Evolutionary conservation across 768 basidiomycete species (phyloP).

Genomic region (Suillus bovinus): DNA sequence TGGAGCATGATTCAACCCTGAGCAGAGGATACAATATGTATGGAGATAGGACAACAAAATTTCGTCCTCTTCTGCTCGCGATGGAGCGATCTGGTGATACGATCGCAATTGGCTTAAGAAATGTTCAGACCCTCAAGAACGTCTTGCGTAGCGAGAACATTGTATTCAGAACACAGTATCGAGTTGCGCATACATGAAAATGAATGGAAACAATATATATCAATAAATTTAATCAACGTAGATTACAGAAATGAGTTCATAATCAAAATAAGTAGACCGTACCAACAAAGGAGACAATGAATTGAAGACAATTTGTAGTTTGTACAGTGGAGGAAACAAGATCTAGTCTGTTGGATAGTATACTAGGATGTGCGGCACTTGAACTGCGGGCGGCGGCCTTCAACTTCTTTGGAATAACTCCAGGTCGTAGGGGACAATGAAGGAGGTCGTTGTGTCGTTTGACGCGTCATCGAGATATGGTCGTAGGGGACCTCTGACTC

Average conservation of each 20-base stretch:
- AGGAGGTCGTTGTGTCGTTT: not conserved
- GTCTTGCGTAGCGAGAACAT: too few species aligned
- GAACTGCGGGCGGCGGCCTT: not conserved
- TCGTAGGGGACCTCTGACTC: not conserved
- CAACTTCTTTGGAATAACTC: not conserved
- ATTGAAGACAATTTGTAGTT: not conserved
- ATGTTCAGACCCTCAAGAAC: not conserved
- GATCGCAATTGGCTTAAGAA: not conserved
- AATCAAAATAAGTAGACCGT: not conserved
- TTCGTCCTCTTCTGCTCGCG: not conserved
- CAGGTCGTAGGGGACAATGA: not conserved
- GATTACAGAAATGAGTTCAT: not conserved
- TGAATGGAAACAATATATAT: not conserved
- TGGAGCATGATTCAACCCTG: not conserved
- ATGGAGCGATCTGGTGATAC: not conserved
- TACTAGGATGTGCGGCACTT: not conserved
- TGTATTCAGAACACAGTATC: not conserved
- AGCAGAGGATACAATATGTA: not conserved
- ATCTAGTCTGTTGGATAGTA: not conserved
- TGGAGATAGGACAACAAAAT: not conserved
- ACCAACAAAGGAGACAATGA: not conserved
- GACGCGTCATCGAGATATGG: not conserved
- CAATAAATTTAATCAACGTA: not conserved
- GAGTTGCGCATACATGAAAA: not conserved
- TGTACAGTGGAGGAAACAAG: not conserved